A percentile compares a stretch with the other conserved stretches of the same genome.
These are phyloP conservation scores for Funneliformis mosseae DNA, from an alignment of 192 early-diverging fungal genomes.

Conservation along the genomic window DNA sequence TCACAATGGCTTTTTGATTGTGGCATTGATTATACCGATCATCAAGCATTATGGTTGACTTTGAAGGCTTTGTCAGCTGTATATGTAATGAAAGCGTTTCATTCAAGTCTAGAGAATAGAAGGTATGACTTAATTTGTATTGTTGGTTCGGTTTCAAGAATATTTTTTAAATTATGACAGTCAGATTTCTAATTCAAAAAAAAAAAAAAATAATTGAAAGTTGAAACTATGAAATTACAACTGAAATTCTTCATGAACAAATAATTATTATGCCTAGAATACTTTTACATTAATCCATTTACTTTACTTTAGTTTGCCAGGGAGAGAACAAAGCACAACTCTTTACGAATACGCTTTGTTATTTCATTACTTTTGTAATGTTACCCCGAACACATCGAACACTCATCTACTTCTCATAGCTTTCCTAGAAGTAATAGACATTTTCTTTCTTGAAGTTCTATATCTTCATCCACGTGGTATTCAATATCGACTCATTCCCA, in stretches of 20 bases:
- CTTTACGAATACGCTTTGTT: conserved; percentile 52
- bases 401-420: conserved; percentile 50
- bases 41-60: conserved; percentile 34
- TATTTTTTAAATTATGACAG: background rate
- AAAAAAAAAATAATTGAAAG: background rate
- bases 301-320: conserved; percentile 30
- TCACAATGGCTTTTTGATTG: background rate
- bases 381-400: conserved; percentile 36
- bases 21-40: conserved; percentile 31
- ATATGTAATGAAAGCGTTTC: conserved; percentile 33
- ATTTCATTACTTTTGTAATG: conserved; percentile 47
- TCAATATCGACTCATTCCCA: conserved; percentile 44
- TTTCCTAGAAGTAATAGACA: conserved; percentile 43
- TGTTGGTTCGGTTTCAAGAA: background rate
- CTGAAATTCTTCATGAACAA: background rate
- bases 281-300: background rate
- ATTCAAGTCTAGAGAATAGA: conserved; percentile 36
- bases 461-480: conserved; percentile 44
- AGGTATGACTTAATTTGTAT: background rate
- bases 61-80: conserved; percentile 29
- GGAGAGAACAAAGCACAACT: conserved; percentile 43
- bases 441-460: conserved; percentile 45
- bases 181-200: background rate
- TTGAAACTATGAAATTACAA: background rate
- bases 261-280: background rate